Evolutionary conservation across 2,329 filamentous ascomycete species (phyloP).

Genomic region (Exophiala sp.): DNA sequence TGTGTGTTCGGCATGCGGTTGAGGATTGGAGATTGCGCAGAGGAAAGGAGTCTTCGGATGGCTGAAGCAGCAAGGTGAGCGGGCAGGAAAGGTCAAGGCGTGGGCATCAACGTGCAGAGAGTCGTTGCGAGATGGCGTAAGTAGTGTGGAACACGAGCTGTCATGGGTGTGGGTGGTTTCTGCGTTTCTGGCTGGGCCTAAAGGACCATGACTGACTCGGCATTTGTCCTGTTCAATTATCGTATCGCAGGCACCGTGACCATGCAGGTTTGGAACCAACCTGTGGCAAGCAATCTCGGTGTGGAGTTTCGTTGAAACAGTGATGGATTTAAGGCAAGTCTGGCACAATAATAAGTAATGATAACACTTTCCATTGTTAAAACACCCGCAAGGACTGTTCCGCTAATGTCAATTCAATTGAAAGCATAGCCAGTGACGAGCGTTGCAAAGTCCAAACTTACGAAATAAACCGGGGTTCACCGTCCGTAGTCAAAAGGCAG

Average conservation of each 20-base stretch:
- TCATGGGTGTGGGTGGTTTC: slow-evolving; percentile 3
- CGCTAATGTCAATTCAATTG: too few relatives aligned
- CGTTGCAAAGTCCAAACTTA: too few relatives aligned
- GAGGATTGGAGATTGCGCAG: neutral
- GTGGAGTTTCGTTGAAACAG: too few relatives aligned
- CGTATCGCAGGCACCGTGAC: neutral
- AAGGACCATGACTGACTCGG: neutral
- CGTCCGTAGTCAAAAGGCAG: too few relatives aligned
- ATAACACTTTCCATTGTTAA: too few relatives aligned
- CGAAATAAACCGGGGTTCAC: too few relatives aligned
- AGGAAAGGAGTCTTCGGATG: neutral
- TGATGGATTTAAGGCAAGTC: too few relatives aligned
- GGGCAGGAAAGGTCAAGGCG: slow-evolving; percentile 25
- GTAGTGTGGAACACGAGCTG: slow-evolving; percentile 8
- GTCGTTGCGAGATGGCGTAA: slow-evolving; percentile 7
- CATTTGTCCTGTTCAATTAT: neutral
- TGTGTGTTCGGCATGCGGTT: neutral
- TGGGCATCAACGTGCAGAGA: slow-evolving; percentile 7
- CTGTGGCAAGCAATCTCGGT: neutral
- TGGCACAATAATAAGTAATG: too few relatives aligned
- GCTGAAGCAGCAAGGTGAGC: slow-evolving; percentile 24
- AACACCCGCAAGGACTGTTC: too few relatives aligned
- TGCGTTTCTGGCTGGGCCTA: neutral
- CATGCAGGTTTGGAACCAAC: neutral
- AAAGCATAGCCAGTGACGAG: too few relatives aligned